Conservation (phyloP, 176 grass and related monocot species). For the Echinochloa phyllopogon region DNA sequence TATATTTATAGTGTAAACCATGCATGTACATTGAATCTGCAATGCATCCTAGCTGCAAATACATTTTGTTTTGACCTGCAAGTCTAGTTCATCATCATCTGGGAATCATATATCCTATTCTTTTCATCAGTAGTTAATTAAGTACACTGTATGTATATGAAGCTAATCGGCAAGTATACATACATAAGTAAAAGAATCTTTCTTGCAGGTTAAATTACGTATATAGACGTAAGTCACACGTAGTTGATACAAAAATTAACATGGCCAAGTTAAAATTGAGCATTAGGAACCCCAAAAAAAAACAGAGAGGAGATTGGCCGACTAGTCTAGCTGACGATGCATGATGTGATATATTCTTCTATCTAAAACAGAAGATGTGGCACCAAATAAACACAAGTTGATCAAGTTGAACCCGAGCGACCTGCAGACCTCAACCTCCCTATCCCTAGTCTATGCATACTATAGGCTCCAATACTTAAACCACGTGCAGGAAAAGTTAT, state of each 20-base stretch:
- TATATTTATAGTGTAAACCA: neutral
- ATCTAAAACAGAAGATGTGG: slow-evolving; percentile 7
- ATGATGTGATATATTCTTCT: slow-evolving; percentile 32
- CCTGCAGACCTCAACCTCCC: slow-evolving; percentile 44
- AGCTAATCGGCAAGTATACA: neutral
- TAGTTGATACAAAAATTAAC: neutral
- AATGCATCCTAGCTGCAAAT: slow-evolving; percentile 13
- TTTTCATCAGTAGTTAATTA: neutral
- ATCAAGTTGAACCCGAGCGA: slow-evolving; percentile 34
- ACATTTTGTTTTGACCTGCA: slow-evolving; percentile 28
- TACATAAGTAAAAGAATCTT: neutral
- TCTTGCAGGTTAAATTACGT: neutral
- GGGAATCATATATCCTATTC: neutral
- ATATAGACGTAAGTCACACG: neutral
- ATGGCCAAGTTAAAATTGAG: neutral
- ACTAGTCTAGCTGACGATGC: slow-evolving; percentile 2
- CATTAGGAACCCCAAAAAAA: neutral
- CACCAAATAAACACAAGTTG: slow-evolving; percentile 37
- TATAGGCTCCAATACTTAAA: slow-evolving; percentile 50
- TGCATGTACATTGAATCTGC: slow-evolving; percentile 30
- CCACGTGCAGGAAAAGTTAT: slow-evolving; percentile 29
- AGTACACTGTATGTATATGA: neutral
- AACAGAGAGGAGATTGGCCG: neutral
- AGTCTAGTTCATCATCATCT: slow-evolving; percentile 8
- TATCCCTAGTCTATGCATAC: slow-evolving; percentile 16